Evolutionary conservation across 495 filamentous ascomycete genomes (phyloP).

Genomic region (Geoglossum glabrum): DNA sequence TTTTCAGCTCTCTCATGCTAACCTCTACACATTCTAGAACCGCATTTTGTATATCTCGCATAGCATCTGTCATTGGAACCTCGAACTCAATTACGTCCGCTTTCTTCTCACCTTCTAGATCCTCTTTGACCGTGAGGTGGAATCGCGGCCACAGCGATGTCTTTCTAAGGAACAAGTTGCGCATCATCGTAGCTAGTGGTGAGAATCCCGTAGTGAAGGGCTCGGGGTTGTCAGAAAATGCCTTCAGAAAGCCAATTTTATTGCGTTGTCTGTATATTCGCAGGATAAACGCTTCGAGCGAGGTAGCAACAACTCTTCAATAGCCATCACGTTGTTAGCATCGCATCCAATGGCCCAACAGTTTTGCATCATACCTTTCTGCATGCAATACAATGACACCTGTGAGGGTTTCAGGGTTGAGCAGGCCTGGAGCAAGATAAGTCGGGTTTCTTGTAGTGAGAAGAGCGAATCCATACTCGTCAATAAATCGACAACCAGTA

Average conservation of each 20-base stretch:
- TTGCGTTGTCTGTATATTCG: constrained; percentile 88
- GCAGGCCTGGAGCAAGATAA: constrained; percentile 27
- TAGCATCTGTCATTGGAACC: constrained; percentile 87
- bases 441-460: constrained; percentile 3
- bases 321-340: not conserved
- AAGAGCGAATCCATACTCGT: constrained; percentile 29
- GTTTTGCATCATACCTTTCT: constrained; percentile 33
- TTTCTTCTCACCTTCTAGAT: constrained; percentile 75
- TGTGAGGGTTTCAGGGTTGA: constrained; percentile 70
- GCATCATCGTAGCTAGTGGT: constrained; percentile 76
- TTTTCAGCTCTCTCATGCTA: constrained; percentile 79
- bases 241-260: constrained; percentile 81
- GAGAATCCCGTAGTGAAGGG: constrained; percentile 80
- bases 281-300: constrained; percentile 83
- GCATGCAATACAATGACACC: constrained; percentile 79
- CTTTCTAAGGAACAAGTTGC: constrained; percentile 78
- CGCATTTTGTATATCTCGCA: constrained; percentile 83
- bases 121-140: constrained; percentile 70
- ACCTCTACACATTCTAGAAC: constrained; percentile 93
- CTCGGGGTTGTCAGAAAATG: constrained; percentile 88
- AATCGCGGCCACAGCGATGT: constrained; percentile 89
- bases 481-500: constrained; percentile 79
- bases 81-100: constrained; percentile 94
- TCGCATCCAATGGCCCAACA: not conserved
- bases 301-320: constrained; percentile 59